These are phyloP conservation scores for Ganoderma sinense DNA, from an alignment of 1,284 basidiomycete species.

Conservation along the genomic window DNA sequence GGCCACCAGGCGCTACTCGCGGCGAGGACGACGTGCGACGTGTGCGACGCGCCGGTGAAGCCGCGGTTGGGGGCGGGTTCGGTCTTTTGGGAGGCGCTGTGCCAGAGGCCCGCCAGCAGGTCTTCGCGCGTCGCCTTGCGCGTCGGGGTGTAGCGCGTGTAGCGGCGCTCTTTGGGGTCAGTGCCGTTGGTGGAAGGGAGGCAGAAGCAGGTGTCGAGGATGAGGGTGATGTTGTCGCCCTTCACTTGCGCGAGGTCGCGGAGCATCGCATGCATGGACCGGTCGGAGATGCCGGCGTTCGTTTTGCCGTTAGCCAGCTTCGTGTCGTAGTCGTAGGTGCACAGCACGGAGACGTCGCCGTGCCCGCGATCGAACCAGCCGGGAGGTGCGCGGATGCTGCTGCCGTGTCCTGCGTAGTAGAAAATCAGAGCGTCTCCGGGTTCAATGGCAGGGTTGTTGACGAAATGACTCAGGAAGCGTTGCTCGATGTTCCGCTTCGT, in stretches of 20 bases:
- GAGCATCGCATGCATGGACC: conserved; percentile 66
- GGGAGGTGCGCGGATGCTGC: conserved; percentile 56
- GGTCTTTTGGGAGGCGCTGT: conserved; percentile 46
- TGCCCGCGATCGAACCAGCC: conserved; percentile 58
- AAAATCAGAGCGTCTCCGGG: conserved; percentile 68
- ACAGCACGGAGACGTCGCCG: conserved; percentile 62
- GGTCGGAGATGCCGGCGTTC: conserved; percentile 63
- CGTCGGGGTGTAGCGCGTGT: conserved; percentile 63
- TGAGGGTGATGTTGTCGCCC: conserved; percentile 71
- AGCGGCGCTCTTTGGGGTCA: conserved; percentile 49
- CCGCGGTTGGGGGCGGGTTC: conserved; percentile 44
- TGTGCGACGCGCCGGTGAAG: conserved; percentile 51
- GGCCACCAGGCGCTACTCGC: conserved; percentile 60
- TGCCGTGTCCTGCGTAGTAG: conserved; percentile 76
- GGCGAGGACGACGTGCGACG: conserved; percentile 60
- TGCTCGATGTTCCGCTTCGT: conserved; percentile 67
- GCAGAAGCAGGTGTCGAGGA: conserved; percentile 71
- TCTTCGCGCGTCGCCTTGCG: conserved; percentile 58
- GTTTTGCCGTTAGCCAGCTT: conserved; percentile 47
- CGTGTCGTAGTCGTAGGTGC: conserved; percentile 68
- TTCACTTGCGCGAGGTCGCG: conserved; percentile 59
- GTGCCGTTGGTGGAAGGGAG: conserved; percentile 46
- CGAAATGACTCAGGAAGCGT: conserved; percentile 62
- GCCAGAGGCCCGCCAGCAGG: conserved; percentile 60
- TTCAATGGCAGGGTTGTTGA: conserved; percentile 64